Evolutionary conservation across 2,329 filamentous ascomycete genomes (phyloP).

Genomic region (Colletotrichum higginsianum): DNA sequence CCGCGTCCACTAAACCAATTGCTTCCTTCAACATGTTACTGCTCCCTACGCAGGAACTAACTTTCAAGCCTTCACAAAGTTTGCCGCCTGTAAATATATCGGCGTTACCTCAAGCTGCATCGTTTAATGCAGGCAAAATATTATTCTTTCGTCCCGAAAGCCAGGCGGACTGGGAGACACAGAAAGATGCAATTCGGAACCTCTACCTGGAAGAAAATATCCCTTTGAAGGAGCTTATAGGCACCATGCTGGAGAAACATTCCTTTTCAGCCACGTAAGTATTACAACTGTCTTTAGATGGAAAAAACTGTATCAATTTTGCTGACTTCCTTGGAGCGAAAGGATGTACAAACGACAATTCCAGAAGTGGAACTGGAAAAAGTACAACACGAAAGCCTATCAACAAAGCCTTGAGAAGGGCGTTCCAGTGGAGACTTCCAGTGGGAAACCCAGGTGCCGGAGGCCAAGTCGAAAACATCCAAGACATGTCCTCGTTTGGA

Average conservation of each 20-base stretch:
- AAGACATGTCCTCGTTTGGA: no score
- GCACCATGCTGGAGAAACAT: neutral
- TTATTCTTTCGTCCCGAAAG: neutral
- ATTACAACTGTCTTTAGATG: no score
- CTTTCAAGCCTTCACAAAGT: no score
- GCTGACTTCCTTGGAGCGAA: neutral
- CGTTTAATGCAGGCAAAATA: no score
- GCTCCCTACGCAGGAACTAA: no score
- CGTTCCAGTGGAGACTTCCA: neutral
- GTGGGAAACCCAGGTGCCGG: neutral
- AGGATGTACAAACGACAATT: conserved; percentile 17
- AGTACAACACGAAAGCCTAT: conserved; percentile 5
- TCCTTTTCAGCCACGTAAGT: conserved; percentile 15
- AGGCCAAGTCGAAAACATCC: neutral
- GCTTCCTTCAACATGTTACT: no score
- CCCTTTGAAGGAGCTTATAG: neutral
- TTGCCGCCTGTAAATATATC: no score
- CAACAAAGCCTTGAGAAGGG: neutral
- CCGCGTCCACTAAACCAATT: no score
- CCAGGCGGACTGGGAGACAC: neutral
- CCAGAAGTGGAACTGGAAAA: conserved; percentile 16
- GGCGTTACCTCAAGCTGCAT: no score
- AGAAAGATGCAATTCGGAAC: neutral
- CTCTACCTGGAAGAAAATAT: conserved; percentile 5
- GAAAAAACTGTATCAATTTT: no score